These are phyloP conservation scores for Tubosaeta sp. DNA, from an alignment of 768 basidiomycete genomes.

Conservation along the genomic window DNA sequence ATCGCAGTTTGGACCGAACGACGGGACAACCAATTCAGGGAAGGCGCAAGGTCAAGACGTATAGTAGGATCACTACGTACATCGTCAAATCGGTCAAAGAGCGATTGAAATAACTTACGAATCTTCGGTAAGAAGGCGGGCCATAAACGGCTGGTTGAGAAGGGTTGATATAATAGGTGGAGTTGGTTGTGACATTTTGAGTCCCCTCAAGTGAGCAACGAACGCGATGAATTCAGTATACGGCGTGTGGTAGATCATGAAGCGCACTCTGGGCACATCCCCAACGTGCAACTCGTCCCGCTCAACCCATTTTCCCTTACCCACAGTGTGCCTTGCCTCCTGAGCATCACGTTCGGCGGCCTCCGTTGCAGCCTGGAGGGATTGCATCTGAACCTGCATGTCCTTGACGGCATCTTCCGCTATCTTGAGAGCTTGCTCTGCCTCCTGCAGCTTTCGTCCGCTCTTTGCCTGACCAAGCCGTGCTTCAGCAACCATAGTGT, in stretches of 20 bases:
- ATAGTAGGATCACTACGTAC: slow-evolving; percentile 75
- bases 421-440: slow-evolving; percentile 72
- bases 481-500: slow-evolving; percentile 97
- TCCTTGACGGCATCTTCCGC: slow-evolving; percentile 82
- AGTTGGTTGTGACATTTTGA: slow-evolving; percentile 55
- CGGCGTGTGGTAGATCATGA: slow-evolving; percentile 67
- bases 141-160: slow-evolving; percentile 73
- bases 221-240: slow-evolving; percentile 81
- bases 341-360: slow-evolving; percentile 48
- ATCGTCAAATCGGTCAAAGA: slow-evolving; percentile 8
- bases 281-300: slow-evolving; percentile 29
- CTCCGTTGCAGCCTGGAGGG: slow-evolving; percentile 64
- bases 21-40: slow-evolving; percentile 90
- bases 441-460: slow-evolving; percentile 70
- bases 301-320: slow-evolving; percentile 68
- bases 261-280: slow-evolving; percentile 33
- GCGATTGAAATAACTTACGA: slow-evolving; percentile 54
- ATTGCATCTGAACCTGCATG: slow-evolving; percentile 85
- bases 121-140: slow-evolving; percentile 74
- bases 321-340: slow-evolving; percentile 49
- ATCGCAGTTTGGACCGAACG: slow-evolving; percentile 82
- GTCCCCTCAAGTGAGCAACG: slow-evolving; percentile 65
- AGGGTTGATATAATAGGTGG: slow-evolving; percentile 71
- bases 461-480: slow-evolving; percentile 60
- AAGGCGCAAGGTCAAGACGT: slow-evolving; percentile 89